Conservation (phyloP, 352 stramenopile genomes). For the Pythium oligandrum region DNA sequence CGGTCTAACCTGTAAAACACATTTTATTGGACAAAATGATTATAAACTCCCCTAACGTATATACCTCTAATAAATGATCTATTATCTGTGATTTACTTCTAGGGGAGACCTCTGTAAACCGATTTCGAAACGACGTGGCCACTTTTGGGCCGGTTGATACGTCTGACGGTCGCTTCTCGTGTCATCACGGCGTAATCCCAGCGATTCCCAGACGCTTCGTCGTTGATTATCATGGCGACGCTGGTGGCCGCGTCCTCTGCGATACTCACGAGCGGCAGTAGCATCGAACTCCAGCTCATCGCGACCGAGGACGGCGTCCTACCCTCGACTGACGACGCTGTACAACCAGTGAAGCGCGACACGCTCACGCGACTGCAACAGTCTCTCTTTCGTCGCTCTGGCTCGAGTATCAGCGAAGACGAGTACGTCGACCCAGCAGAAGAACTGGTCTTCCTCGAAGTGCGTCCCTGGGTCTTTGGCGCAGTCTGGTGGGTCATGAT, state of each 20-base stretch:
- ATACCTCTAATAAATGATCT: slow-evolving; percentile 3
- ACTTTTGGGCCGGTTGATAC: background rate
- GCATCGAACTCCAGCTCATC: too few species aligned
- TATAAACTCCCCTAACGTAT: background rate
- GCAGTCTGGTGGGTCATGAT: background rate
- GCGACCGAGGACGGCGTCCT: too few species aligned
- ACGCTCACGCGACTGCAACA: slow-evolving; percentile 2
- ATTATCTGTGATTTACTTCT: background rate
- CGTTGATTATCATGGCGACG: too few species aligned
- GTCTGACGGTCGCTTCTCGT: background rate
- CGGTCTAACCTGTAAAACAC: background rate
- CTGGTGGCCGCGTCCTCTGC: too few species aligned
- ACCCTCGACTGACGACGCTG: too few species aligned
- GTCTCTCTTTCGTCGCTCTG: background rate
- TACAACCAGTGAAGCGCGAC: background rate
- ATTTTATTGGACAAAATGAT: background rate
- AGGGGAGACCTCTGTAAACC: background rate
- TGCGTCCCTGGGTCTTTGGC: slow-evolving; percentile 14
- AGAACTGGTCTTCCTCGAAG: slow-evolving; percentile 15
- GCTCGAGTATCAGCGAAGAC: background rate
- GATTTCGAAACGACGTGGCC: slow-evolving; percentile 7
- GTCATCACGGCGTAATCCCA: background rate
- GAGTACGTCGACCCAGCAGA: slow-evolving; percentile 14
- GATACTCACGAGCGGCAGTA: too few species aligned
- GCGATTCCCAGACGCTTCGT: background rate